Evolutionary conservation across 2,329 filamentous ascomycete genomes (phyloP).

Genomic region (Massarina eburnea): DNA sequence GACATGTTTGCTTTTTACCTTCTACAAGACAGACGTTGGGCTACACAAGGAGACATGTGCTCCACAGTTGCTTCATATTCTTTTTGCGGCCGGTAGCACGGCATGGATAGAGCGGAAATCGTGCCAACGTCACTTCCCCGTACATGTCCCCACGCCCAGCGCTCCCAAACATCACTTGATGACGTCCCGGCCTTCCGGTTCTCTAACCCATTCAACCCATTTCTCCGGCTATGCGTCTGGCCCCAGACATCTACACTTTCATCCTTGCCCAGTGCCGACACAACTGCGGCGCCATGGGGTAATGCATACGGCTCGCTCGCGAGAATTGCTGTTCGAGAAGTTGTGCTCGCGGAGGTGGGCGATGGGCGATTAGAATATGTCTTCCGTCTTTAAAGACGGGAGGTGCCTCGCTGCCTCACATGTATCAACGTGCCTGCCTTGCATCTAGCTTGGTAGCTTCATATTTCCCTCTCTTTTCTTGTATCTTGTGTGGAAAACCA

Average conservation of each 20-base stretch:
- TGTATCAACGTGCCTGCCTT: neutral
- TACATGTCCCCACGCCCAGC: too few species aligned
- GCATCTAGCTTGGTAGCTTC: neutral
- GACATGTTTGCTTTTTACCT: neutral
- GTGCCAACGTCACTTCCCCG: too few species aligned
- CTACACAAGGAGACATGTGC: neutral
- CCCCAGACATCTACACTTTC: conserved; percentile 1
- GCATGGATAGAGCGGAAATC: neutral
- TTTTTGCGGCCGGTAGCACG: conserved; percentile 1
- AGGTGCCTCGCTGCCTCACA: neutral
- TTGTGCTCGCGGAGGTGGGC: neutral
- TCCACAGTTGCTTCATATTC: conserved; percentile 6
- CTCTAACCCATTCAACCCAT: neutral
- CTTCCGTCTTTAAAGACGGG: neutral
- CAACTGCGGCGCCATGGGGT: conserved; percentile 15
- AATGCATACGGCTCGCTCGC: conserved; percentile 10
- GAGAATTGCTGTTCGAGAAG: neutral
- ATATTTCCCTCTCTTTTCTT: neutral
- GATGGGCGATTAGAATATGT: neutral
- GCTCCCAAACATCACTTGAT: too few species aligned
- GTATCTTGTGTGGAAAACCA: neutral
- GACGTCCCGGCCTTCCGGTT: neutral
- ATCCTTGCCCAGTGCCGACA: conserved; percentile 9
- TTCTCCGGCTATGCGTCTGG: neutral
- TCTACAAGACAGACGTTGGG: conserved; percentile 3